Evolutionary conservation across 352 stramenopile species (phyloP), one percentile per base, ranked within the genome.

Genomic region (Globisporangium parvum): DNA sequence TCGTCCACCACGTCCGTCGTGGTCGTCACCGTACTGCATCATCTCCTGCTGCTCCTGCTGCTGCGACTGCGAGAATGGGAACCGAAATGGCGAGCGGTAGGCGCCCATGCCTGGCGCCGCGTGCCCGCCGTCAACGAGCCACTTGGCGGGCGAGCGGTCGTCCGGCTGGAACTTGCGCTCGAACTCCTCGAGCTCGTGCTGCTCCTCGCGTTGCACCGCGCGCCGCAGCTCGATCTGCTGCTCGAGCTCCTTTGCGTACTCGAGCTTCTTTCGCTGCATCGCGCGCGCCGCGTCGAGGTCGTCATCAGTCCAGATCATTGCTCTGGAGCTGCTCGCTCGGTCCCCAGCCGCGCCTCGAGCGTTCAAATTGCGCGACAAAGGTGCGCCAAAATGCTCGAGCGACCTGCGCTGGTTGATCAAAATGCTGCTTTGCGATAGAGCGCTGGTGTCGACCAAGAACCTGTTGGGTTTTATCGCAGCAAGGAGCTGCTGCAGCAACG

Each of bases 241-340:
- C 44, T 88, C 80, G 26, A 92, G 63, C 51, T 85, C 81, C 28
- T 70, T 71, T 41, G 78, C 81, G 60, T 89, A 90, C 60, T 79
- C 67, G 44, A 67, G 70, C 59, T 86, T 70, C 61, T 79, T 76
- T 12, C 39, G 39, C 67, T 80, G 72, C 18, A 71, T 69, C 59
- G 85, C 66, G 33, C 71, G 64, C 39, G 70, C 65, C 23, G 49
- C 18, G 24, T 62, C 60, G 28, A 57, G 61, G n/a, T 71, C 60
- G 45, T 79, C 72, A 37, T 75, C 67, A 2, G 74, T 57, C 78
- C 78, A 89, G 69, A 88, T 85, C 66, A 77, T 73, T 26, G 31
- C 31, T 10, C 31, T 14, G 31, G 31, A 37, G 31, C 31, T n/a
- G n/a, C n/a, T n/a, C n/a, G n/a, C n/a, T n/a, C n/a, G n/a, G n/a